Evolutionary conservation across 1,284 basidiomycete species (phyloP).

Genomic region (Sutorius eximius): DNA sequence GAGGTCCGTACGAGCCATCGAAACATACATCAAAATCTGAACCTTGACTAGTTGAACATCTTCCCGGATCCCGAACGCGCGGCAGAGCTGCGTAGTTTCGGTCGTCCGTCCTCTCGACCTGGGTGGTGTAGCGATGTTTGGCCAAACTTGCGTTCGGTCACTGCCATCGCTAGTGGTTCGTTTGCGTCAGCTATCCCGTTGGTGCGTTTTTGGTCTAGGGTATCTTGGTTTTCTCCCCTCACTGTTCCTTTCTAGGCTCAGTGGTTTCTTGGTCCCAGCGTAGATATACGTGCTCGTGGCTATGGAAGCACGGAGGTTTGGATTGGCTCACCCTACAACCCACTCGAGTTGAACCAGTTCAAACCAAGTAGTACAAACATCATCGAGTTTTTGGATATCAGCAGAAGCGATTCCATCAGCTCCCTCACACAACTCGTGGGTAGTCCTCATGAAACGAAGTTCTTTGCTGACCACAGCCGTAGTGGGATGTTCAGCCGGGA

Average conservation of each 20-base stretch:
- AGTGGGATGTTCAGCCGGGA: conserved; percentile 26
- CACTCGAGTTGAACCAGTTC: conserved; percentile 10
- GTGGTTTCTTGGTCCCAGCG: conserved; percentile 14
- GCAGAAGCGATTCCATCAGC: not conserved
- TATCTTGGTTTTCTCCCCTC: not conserved
- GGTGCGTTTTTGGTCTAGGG: not conserved
- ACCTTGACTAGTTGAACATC: conserved; percentile 8
- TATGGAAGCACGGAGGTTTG: conserved; percentile 7
- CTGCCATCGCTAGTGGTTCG: conserved; percentile 6
- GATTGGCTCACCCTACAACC: conserved; percentile 13
- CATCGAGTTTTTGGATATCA: conserved; percentile 22
- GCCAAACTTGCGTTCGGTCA: conserved; percentile 13
- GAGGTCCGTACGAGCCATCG: conserved; percentile 4
- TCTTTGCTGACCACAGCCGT: not conserved
- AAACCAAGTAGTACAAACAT: conserved; percentile 2
- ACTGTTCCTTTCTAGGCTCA: conserved; percentile 2
- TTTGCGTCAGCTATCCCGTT: conserved; percentile 12
- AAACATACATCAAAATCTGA: not conserved
- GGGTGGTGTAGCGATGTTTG: conserved; percentile 20
- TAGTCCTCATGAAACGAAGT: not conserved
- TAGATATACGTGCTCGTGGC: not conserved
- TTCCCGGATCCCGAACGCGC: conserved; percentile 20
- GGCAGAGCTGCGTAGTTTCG: conserved; percentile 18
- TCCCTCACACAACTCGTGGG: conserved; percentile 13
- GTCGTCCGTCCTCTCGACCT: conserved; percentile 15